phyloP scores from a whole-genome alignment of 2,329 filamentous ascomycete genomes.

The Aciculosporium take region DNA sequence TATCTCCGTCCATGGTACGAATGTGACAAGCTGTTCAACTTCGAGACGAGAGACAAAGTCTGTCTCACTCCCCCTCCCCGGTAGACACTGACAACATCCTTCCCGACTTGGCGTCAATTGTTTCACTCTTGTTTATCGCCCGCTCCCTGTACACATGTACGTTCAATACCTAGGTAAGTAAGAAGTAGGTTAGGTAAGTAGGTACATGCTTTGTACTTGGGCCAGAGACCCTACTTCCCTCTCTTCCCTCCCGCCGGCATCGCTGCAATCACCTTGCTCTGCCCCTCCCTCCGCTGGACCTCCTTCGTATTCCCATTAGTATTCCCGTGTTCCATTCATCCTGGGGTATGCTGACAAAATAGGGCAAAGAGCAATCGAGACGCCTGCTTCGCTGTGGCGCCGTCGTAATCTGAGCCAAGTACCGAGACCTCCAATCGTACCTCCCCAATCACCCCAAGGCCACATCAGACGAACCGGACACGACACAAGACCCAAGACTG shows the following conservation, averaged over 20 bases:
- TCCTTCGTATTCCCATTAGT: background rate
- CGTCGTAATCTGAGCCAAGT: background rate
- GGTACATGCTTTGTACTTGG: too few species aligned
- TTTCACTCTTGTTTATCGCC: background rate
- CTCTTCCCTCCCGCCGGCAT: too few species aligned
- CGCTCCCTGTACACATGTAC: too few species aligned
- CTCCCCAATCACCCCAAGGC: background rate
- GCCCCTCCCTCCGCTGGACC: background rate
- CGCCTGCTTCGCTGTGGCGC: background rate
- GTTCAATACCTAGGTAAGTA: too few species aligned
- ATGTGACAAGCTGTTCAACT: conserved; percentile 1
- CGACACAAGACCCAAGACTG: background rate
- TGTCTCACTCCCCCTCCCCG: background rate
- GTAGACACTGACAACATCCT: background rate
- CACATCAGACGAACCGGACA: background rate
- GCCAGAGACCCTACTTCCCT: too few species aligned
- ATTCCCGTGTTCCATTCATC: background rate
- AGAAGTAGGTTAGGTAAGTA: too few species aligned
- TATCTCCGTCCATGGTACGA: background rate
- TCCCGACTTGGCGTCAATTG: background rate
- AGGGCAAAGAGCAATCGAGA: background rate
- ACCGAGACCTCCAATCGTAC: background rate
- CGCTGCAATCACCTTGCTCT: background rate
- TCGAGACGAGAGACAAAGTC: background rate
- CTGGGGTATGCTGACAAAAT: background rate